A percentile compares a stretch with the other conserved stretches of the same genome.
phyloP scores from a whole-genome alignment of 768 basidiomycete species.

The Tylopilus balloui region DNA sequence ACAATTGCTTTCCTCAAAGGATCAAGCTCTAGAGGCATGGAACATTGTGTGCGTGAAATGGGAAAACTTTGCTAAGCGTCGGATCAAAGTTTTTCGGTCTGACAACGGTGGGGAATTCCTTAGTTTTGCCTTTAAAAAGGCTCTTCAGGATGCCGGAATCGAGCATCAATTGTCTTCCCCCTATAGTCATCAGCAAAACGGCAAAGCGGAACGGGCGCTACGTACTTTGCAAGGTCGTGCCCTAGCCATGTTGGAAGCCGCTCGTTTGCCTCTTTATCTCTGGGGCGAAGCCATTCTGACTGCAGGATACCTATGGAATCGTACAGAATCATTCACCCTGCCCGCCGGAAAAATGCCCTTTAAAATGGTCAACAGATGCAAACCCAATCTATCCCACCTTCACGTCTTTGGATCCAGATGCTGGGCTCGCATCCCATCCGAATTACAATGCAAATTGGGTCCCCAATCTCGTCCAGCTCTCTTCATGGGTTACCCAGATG shows the following conservation, averaged over 20 bases:
- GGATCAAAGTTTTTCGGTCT: too few species aligned
- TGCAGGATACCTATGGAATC: not conserved
- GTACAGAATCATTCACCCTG: not conserved
- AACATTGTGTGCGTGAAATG: not conserved
- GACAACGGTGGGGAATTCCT: too few species aligned
- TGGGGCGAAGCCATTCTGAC: not conserved
- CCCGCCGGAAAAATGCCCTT: not conserved
- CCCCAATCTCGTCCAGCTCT: not conserved
- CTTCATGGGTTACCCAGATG: not conserved
- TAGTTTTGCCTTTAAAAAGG: too few species aligned
- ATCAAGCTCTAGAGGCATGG: not conserved
- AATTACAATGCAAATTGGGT: not conserved
- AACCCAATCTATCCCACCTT: not conserved
- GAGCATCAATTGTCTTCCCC: too few species aligned
- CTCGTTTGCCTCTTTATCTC: not conserved
- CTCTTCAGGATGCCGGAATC: too few species aligned
- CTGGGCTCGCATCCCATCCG: not conserved
- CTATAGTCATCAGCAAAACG: too few species aligned
- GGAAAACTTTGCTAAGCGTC: not conserved
- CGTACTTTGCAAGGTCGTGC: not conserved
- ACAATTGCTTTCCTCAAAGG: not conserved
- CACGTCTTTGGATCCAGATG: not conserved
- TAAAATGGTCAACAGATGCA: not conserved
- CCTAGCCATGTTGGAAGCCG: not conserved
- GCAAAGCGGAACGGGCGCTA: not conserved